A percentile compares a stretch with the other conserved stretches of the same genome.
Conservation (phyloP, 2,329 filamentous ascomycete genomes). For the Verticillium klebahnii region DNA sequence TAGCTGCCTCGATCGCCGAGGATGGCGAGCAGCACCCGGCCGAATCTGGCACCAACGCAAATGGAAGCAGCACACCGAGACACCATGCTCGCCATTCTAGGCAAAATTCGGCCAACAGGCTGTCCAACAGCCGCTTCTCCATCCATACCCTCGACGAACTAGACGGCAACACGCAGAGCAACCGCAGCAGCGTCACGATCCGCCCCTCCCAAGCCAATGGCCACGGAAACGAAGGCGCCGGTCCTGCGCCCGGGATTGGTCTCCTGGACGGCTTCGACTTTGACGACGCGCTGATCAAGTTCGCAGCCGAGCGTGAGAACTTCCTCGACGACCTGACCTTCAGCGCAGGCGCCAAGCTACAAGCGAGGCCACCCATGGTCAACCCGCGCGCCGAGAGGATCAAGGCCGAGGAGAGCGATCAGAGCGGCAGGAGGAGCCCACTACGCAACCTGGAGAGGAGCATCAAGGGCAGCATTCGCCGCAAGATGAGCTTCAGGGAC, state of each 20-base stretch:
- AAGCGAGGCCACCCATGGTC: constrained; percentile 65
- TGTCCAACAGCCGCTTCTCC: constrained; percentile 52
- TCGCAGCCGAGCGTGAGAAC: constrained; percentile 88
- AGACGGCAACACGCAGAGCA: constrained; percentile 55
- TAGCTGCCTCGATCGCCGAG: constrained; percentile 58
- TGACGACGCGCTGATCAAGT: constrained; percentile 87
- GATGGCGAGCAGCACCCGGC: constrained; percentile 52
- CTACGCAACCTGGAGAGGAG: constrained; percentile 55
- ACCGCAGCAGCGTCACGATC: constrained; percentile 63
- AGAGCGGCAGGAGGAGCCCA: constrained; percentile 49
- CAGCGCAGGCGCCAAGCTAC: constrained; percentile 73
- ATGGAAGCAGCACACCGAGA: constrained; percentile 23
- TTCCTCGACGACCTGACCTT: constrained; percentile 92
- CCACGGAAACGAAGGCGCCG: constrained; percentile 18
- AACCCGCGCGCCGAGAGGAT: constrained; percentile 80
- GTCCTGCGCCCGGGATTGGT: constrained; percentile 11
- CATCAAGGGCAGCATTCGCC: constrained; percentile 79
- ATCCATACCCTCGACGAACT: constrained; percentile 53
- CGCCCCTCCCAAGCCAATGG: constrained; percentile 32
- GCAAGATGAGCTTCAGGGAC: constrained; percentile 88
- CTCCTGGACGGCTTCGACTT: constrained; percentile 68
- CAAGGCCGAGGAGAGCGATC: constrained; percentile 62
- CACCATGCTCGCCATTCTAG: constrained; percentile 53
- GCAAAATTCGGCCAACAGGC: constrained; percentile 53
- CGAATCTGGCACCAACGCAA: constrained; percentile 15